Conservation (phyloP, 768 basidiomycete species). For the Calvatia gigantea region DNA sequence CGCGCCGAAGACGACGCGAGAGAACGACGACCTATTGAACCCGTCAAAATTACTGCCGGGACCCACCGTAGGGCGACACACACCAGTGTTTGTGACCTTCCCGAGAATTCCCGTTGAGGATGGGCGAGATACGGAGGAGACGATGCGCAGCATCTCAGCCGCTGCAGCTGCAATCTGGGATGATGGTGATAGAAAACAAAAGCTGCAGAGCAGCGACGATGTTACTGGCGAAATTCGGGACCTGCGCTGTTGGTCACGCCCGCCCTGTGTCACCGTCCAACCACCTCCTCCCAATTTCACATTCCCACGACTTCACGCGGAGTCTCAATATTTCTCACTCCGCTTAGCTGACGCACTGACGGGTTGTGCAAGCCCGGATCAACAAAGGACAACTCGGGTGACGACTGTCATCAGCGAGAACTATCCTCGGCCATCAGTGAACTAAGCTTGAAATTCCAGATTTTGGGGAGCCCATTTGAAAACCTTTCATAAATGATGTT, state of each 20-base stretch:
- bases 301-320: slow-evolving; percentile 34
- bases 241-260: slow-evolving; percentile 38
- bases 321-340: slow-evolving; percentile 16
- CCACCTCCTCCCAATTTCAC: slow-evolving; percentile 38
- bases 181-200: slow-evolving; percentile 26
- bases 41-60: slow-evolving; percentile 5
- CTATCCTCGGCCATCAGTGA: no score
- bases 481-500: no score
- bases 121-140: slow-evolving; percentile 56
- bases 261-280: slow-evolving; percentile 31
- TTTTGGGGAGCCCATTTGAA: no score
- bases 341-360: neutral
- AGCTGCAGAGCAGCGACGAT: slow-evolving; percentile 26
- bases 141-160: slow-evolving; percentile 61
- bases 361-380: neutral
- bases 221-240: slow-evolving; percentile 25
- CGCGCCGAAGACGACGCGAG: slow-evolving; percentile 65
- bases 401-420: no score
- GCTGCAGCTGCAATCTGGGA: slow-evolving; percentile 19
- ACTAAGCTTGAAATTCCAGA: no score
- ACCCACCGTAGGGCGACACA: neutral
- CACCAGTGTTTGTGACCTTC: slow-evolving; percentile 41
- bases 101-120: slow-evolving; percentile 68
- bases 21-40: slow-evolving; percentile 47
- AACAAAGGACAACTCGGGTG: no score